phyloP scores from a whole-genome alignment of 2,329 filamentous ascomycete species.

The Mycogone perniciosa region DNA sequence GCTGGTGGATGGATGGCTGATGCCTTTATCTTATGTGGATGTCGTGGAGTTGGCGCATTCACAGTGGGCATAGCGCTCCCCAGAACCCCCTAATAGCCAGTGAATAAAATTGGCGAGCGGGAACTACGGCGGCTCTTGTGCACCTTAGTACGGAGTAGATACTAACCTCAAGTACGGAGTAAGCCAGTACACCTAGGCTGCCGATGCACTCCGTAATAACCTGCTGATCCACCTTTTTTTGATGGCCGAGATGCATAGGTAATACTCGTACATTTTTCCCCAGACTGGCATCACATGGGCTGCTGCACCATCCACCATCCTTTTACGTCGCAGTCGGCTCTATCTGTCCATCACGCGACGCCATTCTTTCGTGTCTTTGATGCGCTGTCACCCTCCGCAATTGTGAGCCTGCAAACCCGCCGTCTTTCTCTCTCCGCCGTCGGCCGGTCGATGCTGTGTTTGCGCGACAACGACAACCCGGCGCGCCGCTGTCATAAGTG shows the following conservation, averaged over 20 bases:
- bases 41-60: too few relatives aligned
- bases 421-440: not conserved
- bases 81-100: too few relatives aligned
- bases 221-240: constrained; percentile 25
- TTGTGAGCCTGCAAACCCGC: not conserved
- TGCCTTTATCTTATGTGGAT: too few relatives aligned
- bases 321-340: constrained; percentile 2
- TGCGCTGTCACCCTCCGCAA: constrained; percentile 21
- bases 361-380: constrained; percentile 17
- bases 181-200: not conserved
- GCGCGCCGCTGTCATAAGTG: not conserved
- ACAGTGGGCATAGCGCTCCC: too few relatives aligned
- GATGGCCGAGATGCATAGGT: constrained; percentile 5
- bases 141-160: too few relatives aligned
- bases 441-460: not conserved
- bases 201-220: constrained; percentile 15
- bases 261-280: constrained; percentile 21
- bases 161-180: not conserved
- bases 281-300: constrained; percentile 29
- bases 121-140: not conserved
- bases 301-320: constrained; percentile 21
- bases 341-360: constrained; percentile 11
- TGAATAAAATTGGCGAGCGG: not conserved
- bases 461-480: not conserved
- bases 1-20: too few relatives aligned